These are phyloP conservation scores for Flagelloscypha sp. DNA, from an alignment of 768 basidiomycete species.

Conservation along the genomic window DNA sequence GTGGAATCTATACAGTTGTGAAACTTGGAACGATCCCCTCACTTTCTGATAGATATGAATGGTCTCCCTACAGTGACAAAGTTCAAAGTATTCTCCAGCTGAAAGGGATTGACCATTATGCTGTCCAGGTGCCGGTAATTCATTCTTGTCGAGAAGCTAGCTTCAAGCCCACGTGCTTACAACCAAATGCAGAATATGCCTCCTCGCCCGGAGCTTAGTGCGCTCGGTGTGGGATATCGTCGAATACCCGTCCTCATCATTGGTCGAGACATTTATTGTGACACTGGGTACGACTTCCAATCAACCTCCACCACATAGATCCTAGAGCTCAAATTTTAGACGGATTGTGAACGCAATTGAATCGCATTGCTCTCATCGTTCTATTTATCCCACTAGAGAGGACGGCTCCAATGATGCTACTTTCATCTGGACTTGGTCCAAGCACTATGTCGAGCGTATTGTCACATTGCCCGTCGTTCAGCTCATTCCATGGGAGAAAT, in stretches of 20 bases:
- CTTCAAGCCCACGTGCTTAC: too few species aligned
- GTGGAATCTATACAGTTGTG: too few species aligned
- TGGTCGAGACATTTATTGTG: slow-evolving; percentile 54
- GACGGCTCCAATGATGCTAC: slow-evolving; percentile 35
- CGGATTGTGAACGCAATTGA: slow-evolving; percentile 45
- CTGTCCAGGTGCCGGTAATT: too few species aligned
- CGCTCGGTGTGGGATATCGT: slow-evolving; percentile 46
- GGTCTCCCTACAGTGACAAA: too few species aligned
- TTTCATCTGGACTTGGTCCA: slow-evolving; percentile 38
- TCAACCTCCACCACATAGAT: background rate
- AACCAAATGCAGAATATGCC: too few species aligned
- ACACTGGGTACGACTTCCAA: slow-evolving; percentile 29
- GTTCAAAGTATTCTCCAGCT: too few species aligned
- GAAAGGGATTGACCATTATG: too few species aligned
- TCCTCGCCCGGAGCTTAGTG: slow-evolving; percentile 51
- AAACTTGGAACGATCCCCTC: too few species aligned
- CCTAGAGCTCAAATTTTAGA: slow-evolving; percentile 14
- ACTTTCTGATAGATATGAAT: too few species aligned
- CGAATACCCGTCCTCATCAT: slow-evolving; percentile 54
- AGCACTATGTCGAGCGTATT: slow-evolving; percentile 37
- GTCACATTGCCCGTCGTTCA: slow-evolving; percentile 34
- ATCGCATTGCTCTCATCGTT: too few species aligned
- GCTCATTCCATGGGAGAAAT: slow-evolving; percentile 39
- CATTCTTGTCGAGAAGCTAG: too few species aligned
- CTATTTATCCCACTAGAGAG: slow-evolving; percentile 40